Base-by-base conservation (phyloP, 78 protist genomes). In the Dictyostelium citrinum region DNA sequence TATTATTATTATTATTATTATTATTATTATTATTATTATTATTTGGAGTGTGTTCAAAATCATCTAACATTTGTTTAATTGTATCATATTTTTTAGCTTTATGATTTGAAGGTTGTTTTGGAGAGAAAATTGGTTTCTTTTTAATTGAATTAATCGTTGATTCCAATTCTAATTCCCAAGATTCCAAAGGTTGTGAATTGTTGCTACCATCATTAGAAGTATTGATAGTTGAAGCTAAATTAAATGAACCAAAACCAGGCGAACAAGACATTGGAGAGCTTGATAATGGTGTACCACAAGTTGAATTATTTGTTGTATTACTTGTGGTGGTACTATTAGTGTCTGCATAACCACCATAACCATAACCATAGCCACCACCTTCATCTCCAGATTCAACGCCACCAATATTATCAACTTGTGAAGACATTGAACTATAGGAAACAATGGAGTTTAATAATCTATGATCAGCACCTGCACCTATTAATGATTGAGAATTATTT, bases 381-480 rank as follows among this genome's bases (percentile, higher is more conserved):
- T 75, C 74, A 22, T 77, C 84, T 37, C 84, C 39, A 2, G 81
- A 29, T 14, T 88, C 81, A 31, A 29, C 7, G 4, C 33, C 31
- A 2, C 20, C 60, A 20, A 55, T 16, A 14, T 49, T 43, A 31
- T 84, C 83, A 29, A 12, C 41, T 39, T 49, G 91, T 8, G 45
- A 31, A 3, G 68, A 64, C n/a, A 46, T 75, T 35, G 81, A 35
- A 75, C 81, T 43, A 75, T 31, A 75, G 16, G 83, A 55, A 10
- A 80, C 92, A 17, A 88, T 78, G 3, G 82, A 68, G n/a, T 67
- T 88, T 10, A 88, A 12, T 17, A 88, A 11, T 29, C 93, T 37
- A 68, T 88, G 61, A 35, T 88, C 93, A 2, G 93, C 93, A n/a
- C 77, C 84, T 4, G 49, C 46, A 14, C 93, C 93, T 45, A 88